Percentiles rank a stretch among this genome's conserved stretches.
phyloP scores from a whole-genome alignment of 306 rosid species.

The Vigna unguiculata region DNA sequence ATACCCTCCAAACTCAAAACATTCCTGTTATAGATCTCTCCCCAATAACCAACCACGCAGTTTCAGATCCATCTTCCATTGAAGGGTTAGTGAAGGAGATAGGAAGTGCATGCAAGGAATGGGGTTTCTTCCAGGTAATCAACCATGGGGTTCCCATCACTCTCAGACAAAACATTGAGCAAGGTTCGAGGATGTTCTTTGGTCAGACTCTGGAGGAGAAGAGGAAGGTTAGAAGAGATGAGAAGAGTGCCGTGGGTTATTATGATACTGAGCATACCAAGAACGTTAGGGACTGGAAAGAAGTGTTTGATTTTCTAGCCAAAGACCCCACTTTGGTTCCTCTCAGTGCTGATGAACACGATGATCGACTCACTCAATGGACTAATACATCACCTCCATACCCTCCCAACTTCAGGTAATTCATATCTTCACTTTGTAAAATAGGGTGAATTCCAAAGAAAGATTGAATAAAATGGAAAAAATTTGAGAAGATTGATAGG shows the following conservation, averaged over 20 bases:
- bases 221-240: constrained; percentile 22
- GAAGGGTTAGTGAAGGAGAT: no score
- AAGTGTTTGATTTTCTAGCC: constrained; percentile 60
- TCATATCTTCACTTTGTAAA: not conserved
- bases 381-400: constrained; percentile 57
- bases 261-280: constrained; percentile 59
- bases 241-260: no score
- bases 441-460: no score
- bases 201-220: constrained; percentile 65
- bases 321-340: constrained; percentile 55
- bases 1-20: not conserved
- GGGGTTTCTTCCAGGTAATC: no score
- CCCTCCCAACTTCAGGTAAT: constrained; percentile 58
- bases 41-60: no score
- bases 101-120: no score
- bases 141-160: no score
- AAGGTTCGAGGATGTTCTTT: constrained; percentile 59
- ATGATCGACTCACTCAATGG: constrained; percentile 48
- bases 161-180: constrained; percentile 25
- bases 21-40: not conserved
- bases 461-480: no score
- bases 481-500: no score
- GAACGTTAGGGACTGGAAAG: constrained; percentile 85
- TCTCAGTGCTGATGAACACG: constrained; percentile 46
- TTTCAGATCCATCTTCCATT: no score